These are phyloP conservation scores for Parachaetomium inaequale DNA, from an alignment of 495 filamentous ascomycete species.

Conservation along the genomic window DNA sequence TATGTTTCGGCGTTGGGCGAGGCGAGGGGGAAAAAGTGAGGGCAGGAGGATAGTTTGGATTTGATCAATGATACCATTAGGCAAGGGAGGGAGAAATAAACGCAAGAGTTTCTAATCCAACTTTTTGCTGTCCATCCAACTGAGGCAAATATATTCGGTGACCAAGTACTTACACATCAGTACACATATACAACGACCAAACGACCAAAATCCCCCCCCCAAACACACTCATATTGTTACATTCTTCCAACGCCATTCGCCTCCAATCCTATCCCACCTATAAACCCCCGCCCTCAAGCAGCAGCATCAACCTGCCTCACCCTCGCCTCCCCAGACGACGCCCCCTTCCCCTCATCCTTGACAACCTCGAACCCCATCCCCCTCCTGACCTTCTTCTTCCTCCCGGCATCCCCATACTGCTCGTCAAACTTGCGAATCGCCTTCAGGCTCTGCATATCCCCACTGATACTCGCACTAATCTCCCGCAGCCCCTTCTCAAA, in stretches of 20 bases:
- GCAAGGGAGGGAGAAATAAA: neutral
- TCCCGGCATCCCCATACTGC: conserved; percentile 87
- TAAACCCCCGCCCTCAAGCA: neutral
- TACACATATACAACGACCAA: neutral
- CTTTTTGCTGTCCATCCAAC: too few species aligned
- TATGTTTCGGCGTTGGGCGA: conserved; percentile 48
- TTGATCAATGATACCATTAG: conserved; percentile 1
- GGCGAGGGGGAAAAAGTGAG: neutral
- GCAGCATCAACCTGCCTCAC: conserved; percentile 27
- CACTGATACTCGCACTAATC: conserved; percentile 87
- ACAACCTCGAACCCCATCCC: conserved; percentile 63
- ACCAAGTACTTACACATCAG: neutral
- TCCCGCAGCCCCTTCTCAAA: conserved; percentile 84
- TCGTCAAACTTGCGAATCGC: conserved; percentile 95
- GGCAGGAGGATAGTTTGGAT: neutral
- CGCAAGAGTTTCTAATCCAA: too few species aligned
- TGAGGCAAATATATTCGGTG: neutral
- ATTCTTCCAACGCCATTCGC: conserved; percentile 4
- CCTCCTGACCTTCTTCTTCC: conserved; percentile 59
- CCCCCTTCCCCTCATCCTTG: conserved; percentile 13
- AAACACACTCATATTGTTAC: neutral
- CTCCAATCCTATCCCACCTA: neutral
- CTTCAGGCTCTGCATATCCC: conserved; percentile 84
- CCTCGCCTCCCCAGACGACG: conserved; percentile 29
- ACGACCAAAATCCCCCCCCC: neutral